These are phyloP conservation scores for Paramecium sexaurelia DNA, from an alignment of 73 alveolate genomes.

Conservation along the genomic window DNA sequence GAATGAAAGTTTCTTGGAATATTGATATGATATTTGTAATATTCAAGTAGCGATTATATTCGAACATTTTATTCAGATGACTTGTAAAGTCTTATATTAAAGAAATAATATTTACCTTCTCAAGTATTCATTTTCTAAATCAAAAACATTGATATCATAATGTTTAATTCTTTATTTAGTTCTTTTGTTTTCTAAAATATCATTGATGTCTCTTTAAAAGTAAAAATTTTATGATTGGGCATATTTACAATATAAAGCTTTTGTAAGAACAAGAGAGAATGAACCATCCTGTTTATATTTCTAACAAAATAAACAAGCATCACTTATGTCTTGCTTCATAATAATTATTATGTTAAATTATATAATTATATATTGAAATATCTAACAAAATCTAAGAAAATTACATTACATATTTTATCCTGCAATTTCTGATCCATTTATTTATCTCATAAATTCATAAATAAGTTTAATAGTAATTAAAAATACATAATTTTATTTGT, in stretches of 20 bases:
- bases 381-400: no score
- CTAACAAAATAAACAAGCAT: neutral
- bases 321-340: neutral
- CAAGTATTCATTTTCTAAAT: neutral
- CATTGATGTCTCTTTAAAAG: constrained; percentile 2
- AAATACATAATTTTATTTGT: no score
- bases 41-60: neutral
- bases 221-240: neutral
- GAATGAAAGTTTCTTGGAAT: neutral
- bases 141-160: neutral
- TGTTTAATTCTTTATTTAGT: neutral
- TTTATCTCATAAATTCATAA: no score
- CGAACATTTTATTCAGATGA: neutral
- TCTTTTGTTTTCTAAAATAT: neutral
- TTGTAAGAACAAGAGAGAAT: neutral
- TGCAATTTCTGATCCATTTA: no score
- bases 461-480: no score
- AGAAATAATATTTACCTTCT: neutral
- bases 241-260: neutral
- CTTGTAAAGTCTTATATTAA: neutral
- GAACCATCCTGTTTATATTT: neutral
- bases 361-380: no score
- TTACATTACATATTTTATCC: no score
- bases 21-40: constrained; percentile 7
- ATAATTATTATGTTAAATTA: neutral